Conservation (phyloP, 1,139 yeast genomes). For the Candida glucosophila region DNA sequence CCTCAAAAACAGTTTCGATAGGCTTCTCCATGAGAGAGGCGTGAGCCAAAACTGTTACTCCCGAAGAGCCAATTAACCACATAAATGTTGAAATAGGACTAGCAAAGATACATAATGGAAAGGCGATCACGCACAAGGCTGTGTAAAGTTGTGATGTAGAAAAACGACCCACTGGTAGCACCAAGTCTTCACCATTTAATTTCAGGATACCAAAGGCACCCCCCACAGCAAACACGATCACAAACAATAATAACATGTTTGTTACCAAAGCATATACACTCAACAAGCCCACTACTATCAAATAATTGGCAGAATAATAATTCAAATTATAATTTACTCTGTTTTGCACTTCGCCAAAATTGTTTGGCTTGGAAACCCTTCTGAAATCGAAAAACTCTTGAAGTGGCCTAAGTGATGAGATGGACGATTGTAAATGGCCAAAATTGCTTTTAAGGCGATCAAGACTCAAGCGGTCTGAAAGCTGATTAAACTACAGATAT, state of each 20-base stretch:
- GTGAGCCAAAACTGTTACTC: slow-evolving; percentile 80
- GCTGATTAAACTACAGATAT: slow-evolving; percentile 24
- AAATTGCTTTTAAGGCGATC: slow-evolving; percentile 40
- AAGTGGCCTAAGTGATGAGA: slow-evolving; percentile 75
- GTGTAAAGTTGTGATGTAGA: slow-evolving; percentile 86
- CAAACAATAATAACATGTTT: slow-evolving; percentile 76
- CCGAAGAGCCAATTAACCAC: slow-evolving; percentile 96
- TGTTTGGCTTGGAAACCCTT: slow-evolving; percentile 82
- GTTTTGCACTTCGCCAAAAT: slow-evolving; percentile 82
- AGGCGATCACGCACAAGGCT: slow-evolving; percentile 64
- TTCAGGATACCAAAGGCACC: slow-evolving; percentile 75
- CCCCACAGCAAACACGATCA: slow-evolving; percentile 54
- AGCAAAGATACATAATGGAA: slow-evolving; percentile 88
- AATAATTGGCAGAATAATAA: slow-evolving; percentile 83
- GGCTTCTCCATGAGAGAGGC: slow-evolving; percentile 96
- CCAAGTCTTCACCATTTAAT: slow-evolving; percentile 76
- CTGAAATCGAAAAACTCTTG: slow-evolving; percentile 91
- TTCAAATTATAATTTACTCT: slow-evolving; percentile 81
- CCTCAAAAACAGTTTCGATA: slow-evolving; percentile 94
- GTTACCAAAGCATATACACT: slow-evolving; percentile 57
- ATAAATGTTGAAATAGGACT: slow-evolving; percentile 88
- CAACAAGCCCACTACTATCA: slow-evolving; percentile 63
- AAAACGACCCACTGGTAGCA: slow-evolving; percentile 56
- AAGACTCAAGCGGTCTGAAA: slow-evolving; percentile 42
- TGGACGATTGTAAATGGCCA: slow-evolving; percentile 44